Conservation (phyloP, 2,329 filamentous ascomycete species). For the Trichoderma atrobrunneum region DNA sequence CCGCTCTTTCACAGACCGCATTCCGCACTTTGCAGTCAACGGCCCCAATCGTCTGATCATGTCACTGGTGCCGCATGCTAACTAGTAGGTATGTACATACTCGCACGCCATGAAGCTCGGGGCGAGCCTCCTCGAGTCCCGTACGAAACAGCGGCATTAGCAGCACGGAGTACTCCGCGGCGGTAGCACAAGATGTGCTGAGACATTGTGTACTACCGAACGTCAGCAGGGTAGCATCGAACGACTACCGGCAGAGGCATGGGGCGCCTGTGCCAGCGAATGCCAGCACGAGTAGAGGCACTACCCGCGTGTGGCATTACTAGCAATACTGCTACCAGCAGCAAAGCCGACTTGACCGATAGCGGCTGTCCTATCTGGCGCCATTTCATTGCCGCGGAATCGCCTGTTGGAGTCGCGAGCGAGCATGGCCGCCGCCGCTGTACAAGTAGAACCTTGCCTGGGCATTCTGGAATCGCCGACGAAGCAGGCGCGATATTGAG, state of each 20-base stretch:
- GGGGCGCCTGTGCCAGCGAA: constrained; percentile 10
- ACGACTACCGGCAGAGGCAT: constrained; percentile 16
- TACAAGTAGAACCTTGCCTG: not conserved
- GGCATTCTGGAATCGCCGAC: constrained; percentile 9
- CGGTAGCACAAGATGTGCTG: not conserved
- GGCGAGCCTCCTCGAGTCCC: not conserved
- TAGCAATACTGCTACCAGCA: not conserved
- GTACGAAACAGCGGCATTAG: not conserved
- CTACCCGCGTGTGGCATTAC: not conserved
- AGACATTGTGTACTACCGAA: not conserved
- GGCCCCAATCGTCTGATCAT: not conserved
- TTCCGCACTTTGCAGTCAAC: constrained; percentile 10
- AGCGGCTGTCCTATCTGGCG: constrained; percentile 17
- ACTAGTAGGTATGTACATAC: not conserved
- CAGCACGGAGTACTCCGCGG: not conserved
- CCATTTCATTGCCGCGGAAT: constrained; percentile 8
- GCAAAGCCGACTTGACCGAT: constrained; percentile 2
- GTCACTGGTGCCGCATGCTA: not conserved
- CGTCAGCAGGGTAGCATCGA: constrained; percentile 5
- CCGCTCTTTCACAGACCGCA: constrained; percentile 4
- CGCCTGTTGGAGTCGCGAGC: not conserved
- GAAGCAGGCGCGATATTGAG: constrained; percentile 20
- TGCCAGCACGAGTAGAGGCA: not conserved
- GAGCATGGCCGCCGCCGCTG: not conserved
- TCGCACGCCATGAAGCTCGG: not conserved